Evolutionary conservation across 306 rosid species (phyloP).

Genomic region (Alnus glutinosa): DNA sequence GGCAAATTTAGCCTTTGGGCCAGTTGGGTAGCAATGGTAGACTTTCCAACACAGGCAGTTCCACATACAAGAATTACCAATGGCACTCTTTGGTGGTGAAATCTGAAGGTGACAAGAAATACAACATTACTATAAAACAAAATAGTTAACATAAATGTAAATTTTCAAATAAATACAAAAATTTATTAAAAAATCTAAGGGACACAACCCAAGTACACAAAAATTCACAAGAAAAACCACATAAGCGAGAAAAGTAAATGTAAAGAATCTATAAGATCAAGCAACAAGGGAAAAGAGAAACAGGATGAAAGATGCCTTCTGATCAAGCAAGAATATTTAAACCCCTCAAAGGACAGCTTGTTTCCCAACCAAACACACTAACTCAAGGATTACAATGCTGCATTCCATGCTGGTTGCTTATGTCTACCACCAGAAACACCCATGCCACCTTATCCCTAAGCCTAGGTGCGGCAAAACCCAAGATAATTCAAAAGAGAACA

Average conservation of each 20-base stretch:
- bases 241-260: not conserved
- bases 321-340: not conserved
- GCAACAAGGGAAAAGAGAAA: not conserved
- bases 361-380: not conserved
- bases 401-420: not conserved
- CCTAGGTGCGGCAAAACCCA: constrained; percentile 1
- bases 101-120: constrained; percentile 50
- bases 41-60: constrained; percentile 96
- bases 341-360: not conserved
- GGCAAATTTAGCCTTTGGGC: constrained; percentile 97
- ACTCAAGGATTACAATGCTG: not conserved
- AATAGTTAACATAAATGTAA: constrained; percentile 3
- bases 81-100: constrained; percentile 97
- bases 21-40: constrained; percentile 95
- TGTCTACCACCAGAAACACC: not conserved
- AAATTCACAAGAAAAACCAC: not conserved
- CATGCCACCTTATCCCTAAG: not conserved
- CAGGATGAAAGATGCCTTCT: not conserved
- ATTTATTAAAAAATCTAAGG: not conserved
- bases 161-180: not conserved
- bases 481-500: not conserved
- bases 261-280: constrained; percentile 3
- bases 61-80: constrained; percentile 96
- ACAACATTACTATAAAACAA: not conserved
- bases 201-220: not conserved